Evolutionary conservation across 768 basidiomycete species (phyloP).

Genomic region (Galerina marginata): DNA sequence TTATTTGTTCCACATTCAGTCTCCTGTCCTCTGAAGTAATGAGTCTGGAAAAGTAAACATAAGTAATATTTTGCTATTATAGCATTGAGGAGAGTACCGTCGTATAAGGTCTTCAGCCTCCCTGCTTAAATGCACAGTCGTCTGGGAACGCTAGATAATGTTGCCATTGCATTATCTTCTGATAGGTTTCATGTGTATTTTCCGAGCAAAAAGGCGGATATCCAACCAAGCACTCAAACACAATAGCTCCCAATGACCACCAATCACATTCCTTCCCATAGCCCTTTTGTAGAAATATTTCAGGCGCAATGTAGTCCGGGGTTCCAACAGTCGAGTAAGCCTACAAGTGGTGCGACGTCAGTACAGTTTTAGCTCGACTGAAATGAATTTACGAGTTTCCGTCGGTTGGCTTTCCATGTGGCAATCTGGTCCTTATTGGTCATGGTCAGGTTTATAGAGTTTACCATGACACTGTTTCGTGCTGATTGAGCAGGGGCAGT

Average conservation of each 20-base stretch:
- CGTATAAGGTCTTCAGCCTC: constrained; percentile 91
- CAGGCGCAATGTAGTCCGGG: constrained; percentile 95
- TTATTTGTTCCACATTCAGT: constrained; percentile 84
- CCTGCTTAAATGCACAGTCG: constrained; percentile 88
- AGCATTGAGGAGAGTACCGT: constrained; percentile 52
- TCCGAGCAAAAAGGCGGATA: constrained; percentile 97
- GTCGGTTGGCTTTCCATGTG: constrained; percentile 98
- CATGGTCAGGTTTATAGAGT: constrained; percentile 96
- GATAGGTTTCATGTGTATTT: constrained; percentile 95
- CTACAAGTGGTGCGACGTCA: constrained; percentile 39
- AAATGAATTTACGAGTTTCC: constrained; percentile 77
- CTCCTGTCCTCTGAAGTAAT: constrained; percentile 86
- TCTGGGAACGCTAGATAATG: constrained; percentile 88
- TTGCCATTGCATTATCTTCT: constrained; percentile 97
- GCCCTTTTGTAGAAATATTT: constrained; percentile 96
- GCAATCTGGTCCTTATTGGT: constrained; percentile 92
- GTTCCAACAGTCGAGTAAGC: constrained; percentile 99
- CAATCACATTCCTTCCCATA: constrained; percentile 99
- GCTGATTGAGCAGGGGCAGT: constrained; percentile 51
- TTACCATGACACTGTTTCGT: constrained; percentile 96
- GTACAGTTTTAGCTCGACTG: background rate
- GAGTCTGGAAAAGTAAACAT: constrained; percentile 49
- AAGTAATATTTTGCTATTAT: background rate
- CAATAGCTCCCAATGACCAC: constrained; percentile 99
- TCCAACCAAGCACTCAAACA: constrained; percentile 97